Evolutionary conservation across 176 grass and related monocot genomes (phyloP).

Genomic region (Carex pumila): DNA sequence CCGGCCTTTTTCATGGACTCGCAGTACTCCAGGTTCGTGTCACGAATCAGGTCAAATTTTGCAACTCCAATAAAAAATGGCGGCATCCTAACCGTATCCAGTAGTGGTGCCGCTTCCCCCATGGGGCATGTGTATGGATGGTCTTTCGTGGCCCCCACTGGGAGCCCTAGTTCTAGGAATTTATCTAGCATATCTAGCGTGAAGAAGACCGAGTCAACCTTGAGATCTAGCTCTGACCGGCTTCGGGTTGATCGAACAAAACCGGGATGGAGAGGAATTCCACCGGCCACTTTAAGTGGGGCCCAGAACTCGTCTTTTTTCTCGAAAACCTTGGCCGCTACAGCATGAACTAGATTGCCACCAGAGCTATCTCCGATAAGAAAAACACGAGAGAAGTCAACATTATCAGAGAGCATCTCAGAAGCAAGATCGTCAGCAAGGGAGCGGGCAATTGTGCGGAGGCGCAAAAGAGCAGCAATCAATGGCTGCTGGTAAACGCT

Average conservation of each 20-base stretch:
- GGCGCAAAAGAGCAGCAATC: conserved; percentile 51
- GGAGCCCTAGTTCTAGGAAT: conserved; percentile 46
- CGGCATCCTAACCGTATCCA: conserved; percentile 49
- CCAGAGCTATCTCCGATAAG: conserved; percentile 88
- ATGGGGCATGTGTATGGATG: conserved; percentile 81
- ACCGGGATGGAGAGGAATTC: conserved; percentile 63
- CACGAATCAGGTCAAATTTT: conserved; percentile 58
- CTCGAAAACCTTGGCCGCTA: conserved; percentile 28
- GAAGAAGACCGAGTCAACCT: conserved; percentile 62
- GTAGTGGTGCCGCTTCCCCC: conserved; percentile 41
- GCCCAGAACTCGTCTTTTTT: conserved; percentile 21
- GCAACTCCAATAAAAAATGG: conserved; percentile 57
- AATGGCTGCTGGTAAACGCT: conserved; percentile 48
- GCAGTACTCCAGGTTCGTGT: conserved; percentile 83
- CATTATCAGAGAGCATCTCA: conserved; percentile 26
- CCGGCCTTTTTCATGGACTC: conserved; percentile 47
- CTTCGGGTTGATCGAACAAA: conserved; percentile 68
- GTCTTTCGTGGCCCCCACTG: conserved; percentile 65
- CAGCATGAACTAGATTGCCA: conserved; percentile 58
- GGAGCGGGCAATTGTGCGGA: conserved; percentile 31
- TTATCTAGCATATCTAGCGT: conserved; percentile 88
- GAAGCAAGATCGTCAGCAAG: conserved; percentile 11
- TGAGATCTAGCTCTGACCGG: conserved; percentile 52
- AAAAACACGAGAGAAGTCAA: conserved; percentile 61
- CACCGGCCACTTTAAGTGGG: conserved; percentile 53